Conservation (phyloP, 1,284 basidiomycete species). For the Puccinia polysora region DNA sequence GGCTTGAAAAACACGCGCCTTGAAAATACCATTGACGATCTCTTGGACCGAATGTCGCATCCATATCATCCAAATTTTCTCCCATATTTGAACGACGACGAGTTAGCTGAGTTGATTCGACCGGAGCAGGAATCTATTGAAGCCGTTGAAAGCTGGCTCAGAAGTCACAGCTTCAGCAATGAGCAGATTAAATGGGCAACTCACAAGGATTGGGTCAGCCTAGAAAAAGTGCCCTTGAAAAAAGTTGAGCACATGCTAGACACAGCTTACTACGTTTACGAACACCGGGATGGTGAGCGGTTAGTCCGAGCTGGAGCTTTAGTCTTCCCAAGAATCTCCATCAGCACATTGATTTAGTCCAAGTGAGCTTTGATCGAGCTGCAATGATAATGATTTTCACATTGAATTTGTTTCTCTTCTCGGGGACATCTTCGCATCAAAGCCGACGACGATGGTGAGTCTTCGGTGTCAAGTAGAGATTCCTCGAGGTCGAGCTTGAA, state of each 20-base stretch:
- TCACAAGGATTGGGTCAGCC: constrained; percentile 40
- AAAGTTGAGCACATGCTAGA: constrained; percentile 38
- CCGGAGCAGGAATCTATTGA: constrained; percentile 12
- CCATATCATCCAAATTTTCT: constrained; percentile 20
- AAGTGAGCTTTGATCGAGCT: constrained; percentile 14
- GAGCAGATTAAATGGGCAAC: constrained; percentile 14
- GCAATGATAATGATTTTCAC: not conserved
- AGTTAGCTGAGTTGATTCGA: constrained; percentile 9
- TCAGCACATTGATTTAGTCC: constrained; percentile 36
- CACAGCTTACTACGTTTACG: constrained; percentile 28
- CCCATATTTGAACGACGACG: constrained; percentile 20
- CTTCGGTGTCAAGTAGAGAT: not conserved
- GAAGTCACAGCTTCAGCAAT: constrained; percentile 10
- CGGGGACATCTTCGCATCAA: not conserved
- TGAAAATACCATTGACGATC: constrained; percentile 17
- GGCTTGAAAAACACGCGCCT: constrained; percentile 26
- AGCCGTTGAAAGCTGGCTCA: constrained; percentile 19
- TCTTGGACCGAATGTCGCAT: constrained; percentile 32
- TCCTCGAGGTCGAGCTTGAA: not conserved
- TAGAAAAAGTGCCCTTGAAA: constrained; percentile 22
- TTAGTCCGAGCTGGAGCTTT: constrained; percentile 30
- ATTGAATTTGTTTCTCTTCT: not conserved
- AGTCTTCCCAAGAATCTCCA: constrained; percentile 33
- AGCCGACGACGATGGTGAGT: constrained; percentile 44
- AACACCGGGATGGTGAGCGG: constrained; percentile 11